Evolutionary conservation across 139 green algal species (phyloP).

Genomic region (Chlorella vulgaris): DNA sequence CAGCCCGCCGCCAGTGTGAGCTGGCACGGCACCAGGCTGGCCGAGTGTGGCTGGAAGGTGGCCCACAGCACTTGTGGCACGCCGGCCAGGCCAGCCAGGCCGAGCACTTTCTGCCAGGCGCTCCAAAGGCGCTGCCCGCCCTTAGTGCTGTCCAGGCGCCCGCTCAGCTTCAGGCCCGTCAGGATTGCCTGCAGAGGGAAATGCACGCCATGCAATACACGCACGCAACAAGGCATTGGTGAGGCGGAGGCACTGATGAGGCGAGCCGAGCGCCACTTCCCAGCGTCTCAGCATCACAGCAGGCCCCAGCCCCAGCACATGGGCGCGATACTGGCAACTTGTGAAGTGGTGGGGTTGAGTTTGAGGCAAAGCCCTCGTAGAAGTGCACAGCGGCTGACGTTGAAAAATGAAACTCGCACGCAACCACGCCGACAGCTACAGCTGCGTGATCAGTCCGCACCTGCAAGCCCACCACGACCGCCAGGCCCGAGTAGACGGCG

Average conservation of each 20-base stretch:
- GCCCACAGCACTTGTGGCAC: constrained; percentile 52
- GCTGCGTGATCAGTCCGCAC: no score
- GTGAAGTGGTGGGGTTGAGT: no score
- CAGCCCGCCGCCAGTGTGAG: constrained; percentile 4
- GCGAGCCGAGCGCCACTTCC: not conserved
- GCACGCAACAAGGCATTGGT: no score
- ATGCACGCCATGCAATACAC: no score
- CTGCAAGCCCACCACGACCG: constrained; percentile 16
- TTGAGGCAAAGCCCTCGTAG: no score
- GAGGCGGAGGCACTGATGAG: not conserved
- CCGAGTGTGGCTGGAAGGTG: constrained; percentile 7
- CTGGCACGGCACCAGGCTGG: constrained; percentile 8
- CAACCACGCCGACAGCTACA: no score
- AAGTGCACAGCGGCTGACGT: no score
- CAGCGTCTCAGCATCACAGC: no score
- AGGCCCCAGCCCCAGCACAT: no score
- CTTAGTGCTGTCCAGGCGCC: constrained; percentile 29
- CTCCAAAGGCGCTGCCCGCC: constrained; percentile 43
- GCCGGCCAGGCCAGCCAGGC: constrained; percentile 62
- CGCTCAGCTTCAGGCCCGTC: constrained; percentile 38
- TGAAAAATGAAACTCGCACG: no score
- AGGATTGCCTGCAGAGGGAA: constrained; percentile 11
- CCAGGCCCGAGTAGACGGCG: constrained; percentile 9
- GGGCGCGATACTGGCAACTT: no score
- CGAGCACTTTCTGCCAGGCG: constrained; percentile 62